phyloP scores from a whole-genome alignment of 306 rosid species.

The Prunus salicina region DNA sequence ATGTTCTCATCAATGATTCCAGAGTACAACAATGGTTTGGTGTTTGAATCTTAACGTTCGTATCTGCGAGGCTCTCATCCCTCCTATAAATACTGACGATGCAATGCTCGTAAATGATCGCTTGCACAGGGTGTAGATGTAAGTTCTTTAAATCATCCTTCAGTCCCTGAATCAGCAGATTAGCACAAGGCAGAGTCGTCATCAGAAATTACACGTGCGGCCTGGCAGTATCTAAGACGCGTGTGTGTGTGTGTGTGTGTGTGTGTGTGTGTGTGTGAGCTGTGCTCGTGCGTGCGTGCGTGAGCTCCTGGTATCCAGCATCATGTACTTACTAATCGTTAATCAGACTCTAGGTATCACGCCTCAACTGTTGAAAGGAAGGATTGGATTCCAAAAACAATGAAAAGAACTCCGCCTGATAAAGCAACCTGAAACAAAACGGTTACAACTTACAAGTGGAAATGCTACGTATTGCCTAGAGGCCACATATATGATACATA shows the following conservation, averaged over 20 bases:
- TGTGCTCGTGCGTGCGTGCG: too few relatives aligned
- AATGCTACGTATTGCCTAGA: background rate
- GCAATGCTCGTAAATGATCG: background rate
- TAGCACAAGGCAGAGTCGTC: background rate
- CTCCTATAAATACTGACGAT: background rate
- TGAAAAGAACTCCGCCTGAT: conserved; percentile 81
- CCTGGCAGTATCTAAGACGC: background rate
- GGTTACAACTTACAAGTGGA: background rate
- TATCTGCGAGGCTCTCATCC: background rate
- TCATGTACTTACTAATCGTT: conserved; percentile 39
- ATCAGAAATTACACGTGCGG: background rate
- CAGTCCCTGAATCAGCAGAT: conserved; percentile 18
- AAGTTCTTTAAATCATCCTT: conserved; percentile 6
- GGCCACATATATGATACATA: background rate
- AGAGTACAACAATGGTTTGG: background rate
- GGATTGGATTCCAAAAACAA: conserved; percentile 86
- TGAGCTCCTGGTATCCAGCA: too few relatives aligned
- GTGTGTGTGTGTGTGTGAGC: too few relatives aligned
- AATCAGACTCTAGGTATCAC: conserved; percentile 32
- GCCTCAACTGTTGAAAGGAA: conserved; percentile 59
- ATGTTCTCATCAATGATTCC: conserved; percentile 1
- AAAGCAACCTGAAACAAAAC: conserved; percentile 66
- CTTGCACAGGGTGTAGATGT: background rate
- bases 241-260: background rate
- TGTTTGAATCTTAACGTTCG: background rate